phyloP scores from a whole-genome alignment of 129 eudicot species.

The Centrapalus pauciflorus region DNA sequence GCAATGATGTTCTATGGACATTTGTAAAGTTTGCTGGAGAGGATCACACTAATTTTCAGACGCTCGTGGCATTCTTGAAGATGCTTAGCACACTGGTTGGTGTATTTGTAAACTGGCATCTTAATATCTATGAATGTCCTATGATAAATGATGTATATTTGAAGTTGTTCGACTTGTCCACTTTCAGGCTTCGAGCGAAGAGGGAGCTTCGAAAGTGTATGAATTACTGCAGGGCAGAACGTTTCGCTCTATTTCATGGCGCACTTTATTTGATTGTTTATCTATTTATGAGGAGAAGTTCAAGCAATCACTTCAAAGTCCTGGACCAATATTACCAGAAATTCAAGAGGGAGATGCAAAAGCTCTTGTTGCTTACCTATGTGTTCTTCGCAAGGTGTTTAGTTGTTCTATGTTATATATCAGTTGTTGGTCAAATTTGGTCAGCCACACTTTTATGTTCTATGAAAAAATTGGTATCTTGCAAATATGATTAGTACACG shows the following conservation, averaged over 20 bases:
- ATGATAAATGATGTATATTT: background rate
- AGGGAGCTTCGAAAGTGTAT: constrained; percentile 88
- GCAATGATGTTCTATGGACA: constrained; percentile 95
- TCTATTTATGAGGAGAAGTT: constrained; percentile 87
- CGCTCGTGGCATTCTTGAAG: constrained; percentile 94
- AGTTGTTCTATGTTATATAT: background rate
- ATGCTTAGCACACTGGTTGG: constrained; percentile 89
- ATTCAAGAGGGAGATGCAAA: constrained; percentile 97
- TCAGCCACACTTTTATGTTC: background rate
- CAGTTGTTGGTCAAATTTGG: background rate
- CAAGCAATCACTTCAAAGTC: constrained; percentile 61
- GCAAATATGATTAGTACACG: background rate
- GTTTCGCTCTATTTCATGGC: constrained; percentile 88
- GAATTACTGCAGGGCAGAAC: constrained; percentile 80
- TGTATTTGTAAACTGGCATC: background rate
- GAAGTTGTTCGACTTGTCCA: background rate
- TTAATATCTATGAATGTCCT: background rate
- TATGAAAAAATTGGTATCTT: background rate
- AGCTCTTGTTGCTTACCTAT: constrained; percentile 86
- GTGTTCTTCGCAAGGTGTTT: constrained; percentile 78
- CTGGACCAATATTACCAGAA: constrained; percentile 75
- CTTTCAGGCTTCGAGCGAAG: constrained; percentile 73
- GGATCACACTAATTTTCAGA: constrained; percentile 90
- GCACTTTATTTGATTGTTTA: constrained; percentile 78
- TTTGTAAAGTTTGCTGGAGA: constrained; percentile 95